Evolutionary conservation across 257 asterid species (phyloP), one percentile per base, ranked within the genome.

Genomic region (Ajuga chamaepitys): DNA sequence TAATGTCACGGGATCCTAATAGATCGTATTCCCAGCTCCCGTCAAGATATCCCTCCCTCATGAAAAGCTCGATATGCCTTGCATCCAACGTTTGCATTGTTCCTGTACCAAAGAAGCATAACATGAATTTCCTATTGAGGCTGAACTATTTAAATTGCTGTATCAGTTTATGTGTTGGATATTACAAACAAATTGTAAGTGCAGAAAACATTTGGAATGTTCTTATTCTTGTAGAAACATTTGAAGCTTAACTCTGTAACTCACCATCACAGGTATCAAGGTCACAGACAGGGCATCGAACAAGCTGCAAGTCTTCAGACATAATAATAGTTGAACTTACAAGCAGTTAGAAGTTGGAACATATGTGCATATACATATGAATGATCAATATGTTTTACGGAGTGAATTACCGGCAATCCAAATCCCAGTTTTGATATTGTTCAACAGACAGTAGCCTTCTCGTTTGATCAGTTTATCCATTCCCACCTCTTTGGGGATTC

Each of bases 41-140:
- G 65, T 80, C 74, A 42, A 66, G 77, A 78, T 72, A 94, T 47
- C 77, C 97, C 70, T 83, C 86, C 44, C 60, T 66, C 64, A 88
- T 79, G 75, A 94, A 90, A 74, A 94, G 89, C 55, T 88, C 99
- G 58, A 86, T 81, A 46, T 94, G 97, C 79, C 99, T 86, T 64
- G 95, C 93, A 68, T 94, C 99, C 80, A 94, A 63, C 56, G 88
- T 86, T 74, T 90, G 97, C 99, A 94, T 94, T 3, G 97, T 94
- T 82, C 99, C 99, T 94, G 92, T 61, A 52, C 34, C 51, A 58
- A 30, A 64, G 24, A 56, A 57, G 53, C 55, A 48, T 47, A 37
- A n/a, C 47, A 38, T 28, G 58, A 40, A 28, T 18, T 66, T 25
- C 14, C 17, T 20, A 38, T 30, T 32, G 46, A n/a, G n/a, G n/a